Percentiles rank a stretch among this genome's conserved stretches.
phyloP scores from a whole-genome alignment of 148 eudicot genomes.

The Rhododendron molle region DNA sequence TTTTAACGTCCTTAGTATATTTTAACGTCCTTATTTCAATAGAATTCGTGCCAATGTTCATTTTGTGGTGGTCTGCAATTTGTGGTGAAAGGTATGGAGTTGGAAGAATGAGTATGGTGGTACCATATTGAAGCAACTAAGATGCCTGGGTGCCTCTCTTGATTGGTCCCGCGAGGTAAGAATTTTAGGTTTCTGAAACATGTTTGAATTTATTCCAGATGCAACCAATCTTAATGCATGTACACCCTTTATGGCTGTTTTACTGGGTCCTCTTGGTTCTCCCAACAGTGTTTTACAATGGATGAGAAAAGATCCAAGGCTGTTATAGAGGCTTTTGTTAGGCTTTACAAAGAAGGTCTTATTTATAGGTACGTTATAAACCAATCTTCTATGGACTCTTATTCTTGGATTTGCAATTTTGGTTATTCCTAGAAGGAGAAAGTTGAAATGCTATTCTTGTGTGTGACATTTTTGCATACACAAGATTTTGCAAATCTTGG shows the following conservation, averaged over 20 bases:
- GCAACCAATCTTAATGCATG: not conserved
- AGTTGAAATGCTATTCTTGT: not conserved
- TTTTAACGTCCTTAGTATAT: not conserved
- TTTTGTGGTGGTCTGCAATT: not conserved
- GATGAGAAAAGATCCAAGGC: conserved; percentile 89
- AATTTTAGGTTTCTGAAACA: not conserved
- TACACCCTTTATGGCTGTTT: not conserved
- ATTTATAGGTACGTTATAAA: conserved; percentile 65
- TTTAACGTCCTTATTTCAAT: not conserved
- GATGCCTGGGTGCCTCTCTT: conserved; percentile 82
- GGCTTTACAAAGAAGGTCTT: conserved; percentile 80
- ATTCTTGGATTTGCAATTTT: not conserved
- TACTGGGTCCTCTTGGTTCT: conserved; percentile 1
- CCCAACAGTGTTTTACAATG: conserved; percentile 86
- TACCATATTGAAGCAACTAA: conserved; percentile 74
- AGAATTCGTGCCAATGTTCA: not conserved
- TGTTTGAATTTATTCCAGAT: not conserved
- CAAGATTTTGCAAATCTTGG: not conserved
- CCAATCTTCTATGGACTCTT: not conserved
- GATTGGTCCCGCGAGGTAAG: conserved; percentile 98
- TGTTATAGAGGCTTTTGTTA: conserved; percentile 88
- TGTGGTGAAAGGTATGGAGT: conserved; percentile 70
- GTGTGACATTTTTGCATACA: no score
- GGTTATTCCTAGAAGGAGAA: not conserved
- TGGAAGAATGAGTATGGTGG: conserved; percentile 94